Percentiles rank a stretch among this genome's conserved stretches.
Evolutionary conservation across 75 land plant species (phyloP).

Genomic region (Selaginella tamariscina): DNA sequence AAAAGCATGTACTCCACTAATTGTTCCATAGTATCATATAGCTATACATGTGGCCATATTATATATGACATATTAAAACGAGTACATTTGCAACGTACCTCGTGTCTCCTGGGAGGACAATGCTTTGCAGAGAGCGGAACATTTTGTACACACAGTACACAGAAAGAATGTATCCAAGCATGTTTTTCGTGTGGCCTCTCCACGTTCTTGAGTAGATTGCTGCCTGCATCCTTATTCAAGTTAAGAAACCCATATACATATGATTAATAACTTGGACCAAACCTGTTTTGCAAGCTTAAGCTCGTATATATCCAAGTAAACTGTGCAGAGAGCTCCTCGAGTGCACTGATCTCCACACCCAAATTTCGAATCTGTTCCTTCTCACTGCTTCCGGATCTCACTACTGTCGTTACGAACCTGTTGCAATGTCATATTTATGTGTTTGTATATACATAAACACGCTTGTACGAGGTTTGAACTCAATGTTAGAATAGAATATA

Average conservation of each 20-base stretch:
- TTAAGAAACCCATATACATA: not conserved
- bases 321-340: conserved; percentile 84
- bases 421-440: no score
- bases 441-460: no score
- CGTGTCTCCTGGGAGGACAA: not conserved
- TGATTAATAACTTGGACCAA: not conserved
- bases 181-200: conserved; percentile 79
- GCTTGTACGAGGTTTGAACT: no score
- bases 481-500: no score
- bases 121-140: conserved; percentile 19
- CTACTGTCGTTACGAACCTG: not conserved
- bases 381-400: not conserved
- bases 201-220: conserved; percentile 86
- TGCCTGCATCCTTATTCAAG: conserved; percentile 40
- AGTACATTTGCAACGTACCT: no score
- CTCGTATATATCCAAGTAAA: conserved; percentile 80
- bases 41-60: no score
- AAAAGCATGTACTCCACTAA: no score
- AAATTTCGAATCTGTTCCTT: conserved; percentile 49
- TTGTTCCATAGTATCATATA: no score
- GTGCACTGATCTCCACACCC: conserved; percentile 70
- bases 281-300: conserved; percentile 76
- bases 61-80: no score
- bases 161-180: conserved; percentile 70
- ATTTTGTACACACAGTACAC: conserved; percentile 86